These are phyloP conservation scores for Leccinum longicurvipes DNA, from an alignment of 768 basidiomycete species.

Conservation along the genomic window DNA sequence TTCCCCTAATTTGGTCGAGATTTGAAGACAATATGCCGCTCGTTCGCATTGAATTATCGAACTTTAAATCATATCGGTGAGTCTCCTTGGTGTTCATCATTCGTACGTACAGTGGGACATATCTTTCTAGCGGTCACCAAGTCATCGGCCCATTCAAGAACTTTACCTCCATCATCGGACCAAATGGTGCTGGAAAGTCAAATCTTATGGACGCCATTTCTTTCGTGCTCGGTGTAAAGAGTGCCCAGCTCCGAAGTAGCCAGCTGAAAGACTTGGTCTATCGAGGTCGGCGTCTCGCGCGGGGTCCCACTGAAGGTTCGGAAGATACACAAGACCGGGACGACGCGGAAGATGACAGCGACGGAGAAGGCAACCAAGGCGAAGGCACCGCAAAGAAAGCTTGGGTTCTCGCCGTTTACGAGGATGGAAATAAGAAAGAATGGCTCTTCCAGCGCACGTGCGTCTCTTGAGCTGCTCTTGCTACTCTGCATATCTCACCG, in stretches of 20 bases:
- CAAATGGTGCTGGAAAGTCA: slow-evolving; percentile 98
- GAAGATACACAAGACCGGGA: slow-evolving; percentile 42
- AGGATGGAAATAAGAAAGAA: slow-evolving; percentile 73
- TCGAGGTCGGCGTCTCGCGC: slow-evolving; percentile 75
- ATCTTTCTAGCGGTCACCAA: slow-evolving; percentile 61
- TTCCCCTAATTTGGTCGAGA: slow-evolving; percentile 21
- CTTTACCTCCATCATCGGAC: slow-evolving; percentile 96
- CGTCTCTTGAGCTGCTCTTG: slow-evolving; percentile 31
- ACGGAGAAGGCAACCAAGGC: slow-evolving; percentile 50
- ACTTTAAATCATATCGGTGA: slow-evolving; percentile 95
- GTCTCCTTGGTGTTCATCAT: slow-evolving; percentile 6
- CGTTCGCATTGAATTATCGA: slow-evolving; percentile 81
- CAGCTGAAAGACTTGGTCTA: slow-evolving; percentile 96
- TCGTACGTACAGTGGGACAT: slow-evolving; percentile 5
- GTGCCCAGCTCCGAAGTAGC: slow-evolving; percentile 86
- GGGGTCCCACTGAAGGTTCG: slow-evolving; percentile 41
- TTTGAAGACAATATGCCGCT: slow-evolving; percentile 62
- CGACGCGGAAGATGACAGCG: slow-evolving; percentile 48
- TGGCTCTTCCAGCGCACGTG: slow-evolving; percentile 92
- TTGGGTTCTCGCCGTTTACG: slow-evolving; percentile 92
- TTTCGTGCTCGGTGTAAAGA: slow-evolving; percentile 96
- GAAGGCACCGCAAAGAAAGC: slow-evolving; percentile 89
- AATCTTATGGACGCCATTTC: slow-evolving; percentile 99
- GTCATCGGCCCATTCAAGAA: slow-evolving; percentile 87
- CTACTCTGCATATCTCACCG: not conserved